A percentile compares a stretch with the other conserved stretches of the same genome.
Evolutionary conservation across 1,284 basidiomycete species (phyloP).

Genomic region (Pseudozyma pruni): DNA sequence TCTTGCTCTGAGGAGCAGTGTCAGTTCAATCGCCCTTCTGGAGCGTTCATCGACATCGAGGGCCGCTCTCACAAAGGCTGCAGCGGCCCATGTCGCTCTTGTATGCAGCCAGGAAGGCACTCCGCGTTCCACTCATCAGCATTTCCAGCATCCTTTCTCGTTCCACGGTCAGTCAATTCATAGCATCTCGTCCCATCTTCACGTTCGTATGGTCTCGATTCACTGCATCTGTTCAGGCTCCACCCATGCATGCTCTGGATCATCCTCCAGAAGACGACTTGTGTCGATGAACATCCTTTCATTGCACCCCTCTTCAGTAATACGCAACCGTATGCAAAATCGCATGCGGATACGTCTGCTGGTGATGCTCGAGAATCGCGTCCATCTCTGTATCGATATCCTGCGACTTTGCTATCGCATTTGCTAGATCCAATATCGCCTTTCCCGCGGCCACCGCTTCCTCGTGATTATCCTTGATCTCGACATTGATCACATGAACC

Average conservation of each 20-base stretch:
- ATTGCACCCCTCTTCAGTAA: conserved; percentile 40
- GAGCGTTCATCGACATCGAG: not conserved
- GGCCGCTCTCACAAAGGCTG: not conserved
- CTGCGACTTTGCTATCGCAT: conserved; percentile 75
- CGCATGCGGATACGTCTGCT: conserved; percentile 89
- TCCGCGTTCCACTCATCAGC: too few species aligned
- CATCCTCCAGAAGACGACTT: too few species aligned
- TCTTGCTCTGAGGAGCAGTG: conserved; percentile 73
- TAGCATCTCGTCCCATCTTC: too few species aligned
- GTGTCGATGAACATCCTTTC: too few species aligned
- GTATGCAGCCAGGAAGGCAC: too few species aligned
- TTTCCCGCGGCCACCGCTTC: conserved; percentile 94
- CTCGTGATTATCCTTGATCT: conserved; percentile 99
- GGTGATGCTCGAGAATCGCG: conserved; percentile 82
- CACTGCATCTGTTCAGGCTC: too few species aligned
- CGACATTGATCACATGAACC: conserved; percentile 96
- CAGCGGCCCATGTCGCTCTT: not conserved
- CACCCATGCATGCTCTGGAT: too few species aligned
- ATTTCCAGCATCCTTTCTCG: too few species aligned
- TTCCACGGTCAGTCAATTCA: too few species aligned
- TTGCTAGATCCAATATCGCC: conserved; percentile 92
- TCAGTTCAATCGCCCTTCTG: not conserved
- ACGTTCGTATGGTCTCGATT: not conserved
- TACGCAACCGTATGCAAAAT: conserved; percentile 80
- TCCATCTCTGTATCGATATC: conserved; percentile 94